These are phyloP conservation scores for Picochlorum sp. DNA, from an alignment of 139 green algal species.

Conservation along the genomic window DNA sequence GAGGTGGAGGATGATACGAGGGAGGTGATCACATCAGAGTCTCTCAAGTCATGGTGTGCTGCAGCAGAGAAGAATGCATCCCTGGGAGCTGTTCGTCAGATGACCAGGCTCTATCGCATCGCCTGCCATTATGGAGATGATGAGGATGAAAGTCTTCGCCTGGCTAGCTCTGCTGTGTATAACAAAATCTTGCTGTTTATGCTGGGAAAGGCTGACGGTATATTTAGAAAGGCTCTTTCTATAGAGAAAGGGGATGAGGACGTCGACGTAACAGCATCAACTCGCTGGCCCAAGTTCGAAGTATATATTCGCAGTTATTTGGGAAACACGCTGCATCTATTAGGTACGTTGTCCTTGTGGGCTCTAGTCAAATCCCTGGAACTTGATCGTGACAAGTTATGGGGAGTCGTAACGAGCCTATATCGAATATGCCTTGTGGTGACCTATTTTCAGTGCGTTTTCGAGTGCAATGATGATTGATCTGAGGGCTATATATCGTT, in stretches of 20 bases:
- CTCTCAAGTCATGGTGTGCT: slow-evolving; percentile 57
- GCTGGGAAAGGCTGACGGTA: slow-evolving; percentile 67
- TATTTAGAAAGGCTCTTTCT: slow-evolving; percentile 60
- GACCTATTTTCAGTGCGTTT: neutral
- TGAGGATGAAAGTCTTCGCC: slow-evolving; percentile 47
- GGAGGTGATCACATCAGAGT: neutral
- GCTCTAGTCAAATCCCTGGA: slow-evolving; percentile 14
- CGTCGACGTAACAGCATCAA: slow-evolving; percentile 4
- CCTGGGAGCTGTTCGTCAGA: slow-evolving; percentile 41
- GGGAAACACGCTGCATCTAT: slow-evolving; percentile 88
- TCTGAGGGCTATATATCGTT: neutral
- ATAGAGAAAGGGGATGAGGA: slow-evolving; percentile 14
- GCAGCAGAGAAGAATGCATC: slow-evolving; percentile 37
- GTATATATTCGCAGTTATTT: slow-evolving; percentile 80
- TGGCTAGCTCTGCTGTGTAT: slow-evolving; percentile 66
- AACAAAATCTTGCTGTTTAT: slow-evolving; percentile 84
- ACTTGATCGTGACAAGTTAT: neutral
- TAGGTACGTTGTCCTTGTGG: slow-evolving; percentile 35
- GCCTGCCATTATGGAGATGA: slow-evolving; percentile 83
- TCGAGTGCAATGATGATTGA: neutral
- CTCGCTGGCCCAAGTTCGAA: slow-evolving; percentile 66
- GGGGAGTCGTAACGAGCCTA: slow-evolving; percentile 13
- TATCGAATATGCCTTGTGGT: neutral
- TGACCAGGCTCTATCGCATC: slow-evolving; percentile 62
- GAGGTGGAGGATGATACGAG: neutral